Evolutionary conservation across 805 yeast genomes (phyloP), one percentile per base, ranked within the genome.

Genomic region (Wickerhamomyces strasburgensis): DNA sequence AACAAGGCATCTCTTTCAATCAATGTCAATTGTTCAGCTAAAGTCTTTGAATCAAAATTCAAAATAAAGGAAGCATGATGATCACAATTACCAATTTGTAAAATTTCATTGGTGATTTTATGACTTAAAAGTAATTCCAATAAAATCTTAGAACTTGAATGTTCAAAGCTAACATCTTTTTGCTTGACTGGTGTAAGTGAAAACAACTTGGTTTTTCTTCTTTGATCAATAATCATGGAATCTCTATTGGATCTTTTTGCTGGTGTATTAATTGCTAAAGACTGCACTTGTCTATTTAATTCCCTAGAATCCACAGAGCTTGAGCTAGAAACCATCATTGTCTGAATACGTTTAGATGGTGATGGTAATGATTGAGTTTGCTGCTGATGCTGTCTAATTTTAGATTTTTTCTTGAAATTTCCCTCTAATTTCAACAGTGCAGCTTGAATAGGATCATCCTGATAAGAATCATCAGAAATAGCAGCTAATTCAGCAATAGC

Each of bases 351-450:
- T n/a, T 31, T 19, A 13, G 27, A 17, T 14, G 13, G 11, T 14
- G 29, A 38, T n/a, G 38, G 10, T n/a, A n/a, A n/a, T 24, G 33
- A 24, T 19, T 27, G 37, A 14, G 30, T 32, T 6, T 34, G 27
- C 18, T n/a, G n/a, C n/a, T n/a, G n/a, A n/a, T n/a, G n/a, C n/a
- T n/a, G n/a, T n/a, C n/a, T n/a, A n/a, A n/a, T n/a, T n/a, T n/a
- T n/a, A n/a, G n/a, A n/a, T n/a, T 38, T 34, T 30, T 41, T 38
- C 40, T 46, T 53, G 37, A 57, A 67, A 27, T 68, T 75, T 1
- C 96, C 98, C 60, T 85, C 94, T 21, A 90, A 65, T 59, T 84
- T 89, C 60, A 67, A 67, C 47, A 89, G 65, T 0, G 98, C 88
- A 32, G 78, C 75, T 35, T 69, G 72, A 11, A 88, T 65, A 0